Conservation (phyloP, 805 yeast species). For the Middelhovenomyces tepae region DNA sequence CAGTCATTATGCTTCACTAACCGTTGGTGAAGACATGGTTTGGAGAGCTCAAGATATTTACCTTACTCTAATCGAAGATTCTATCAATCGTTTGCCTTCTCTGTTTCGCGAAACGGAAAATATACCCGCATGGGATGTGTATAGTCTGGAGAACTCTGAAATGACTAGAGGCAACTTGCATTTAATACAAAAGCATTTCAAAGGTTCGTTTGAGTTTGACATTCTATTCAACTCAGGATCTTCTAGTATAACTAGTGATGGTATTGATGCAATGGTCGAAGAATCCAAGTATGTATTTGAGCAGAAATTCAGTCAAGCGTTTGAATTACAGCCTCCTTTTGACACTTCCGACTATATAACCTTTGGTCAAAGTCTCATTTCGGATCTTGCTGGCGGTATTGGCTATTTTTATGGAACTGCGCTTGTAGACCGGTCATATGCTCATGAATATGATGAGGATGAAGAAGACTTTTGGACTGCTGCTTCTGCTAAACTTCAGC, state of each 20-base stretch:
- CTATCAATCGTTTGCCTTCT: conserved; percentile 41
- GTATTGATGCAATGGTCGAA: conserved; percentile 24
- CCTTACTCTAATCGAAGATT: conserved; percentile 59
- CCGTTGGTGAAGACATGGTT: conserved; percentile 58
- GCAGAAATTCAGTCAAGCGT: conserved; percentile 41
- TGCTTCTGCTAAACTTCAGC: conserved; percentile 7
- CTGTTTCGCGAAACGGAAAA: conserved; percentile 23
- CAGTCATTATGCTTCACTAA: conserved; percentile 59
- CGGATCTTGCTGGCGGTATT: conserved; percentile 83
- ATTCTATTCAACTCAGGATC: conserved; percentile 48
- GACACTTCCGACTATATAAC: conserved; percentile 21
- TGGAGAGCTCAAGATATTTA: conserved; percentile 80
- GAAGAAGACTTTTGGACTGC: conserved; percentile 37
- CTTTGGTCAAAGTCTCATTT: conserved; percentile 72
- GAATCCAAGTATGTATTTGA: conserved; percentile 35
- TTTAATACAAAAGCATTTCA: conserved; percentile 64
- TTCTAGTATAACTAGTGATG: conserved; percentile 12
- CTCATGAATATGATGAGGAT: conserved; percentile 61
- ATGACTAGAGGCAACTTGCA: conserved; percentile 69
- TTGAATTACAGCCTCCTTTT: conserved; percentile 49
- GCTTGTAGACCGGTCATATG: conserved; percentile 64
- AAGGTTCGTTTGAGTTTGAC: conserved; percentile 70
- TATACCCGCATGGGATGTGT: conserved; percentile 34
- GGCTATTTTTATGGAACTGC: conserved; percentile 82
- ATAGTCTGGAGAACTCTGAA: conserved; percentile 49